These are phyloP conservation scores for Iris macrosiphon DNA, from an alignment of 106 monocot genomes.

Conservation along the genomic window DNA sequence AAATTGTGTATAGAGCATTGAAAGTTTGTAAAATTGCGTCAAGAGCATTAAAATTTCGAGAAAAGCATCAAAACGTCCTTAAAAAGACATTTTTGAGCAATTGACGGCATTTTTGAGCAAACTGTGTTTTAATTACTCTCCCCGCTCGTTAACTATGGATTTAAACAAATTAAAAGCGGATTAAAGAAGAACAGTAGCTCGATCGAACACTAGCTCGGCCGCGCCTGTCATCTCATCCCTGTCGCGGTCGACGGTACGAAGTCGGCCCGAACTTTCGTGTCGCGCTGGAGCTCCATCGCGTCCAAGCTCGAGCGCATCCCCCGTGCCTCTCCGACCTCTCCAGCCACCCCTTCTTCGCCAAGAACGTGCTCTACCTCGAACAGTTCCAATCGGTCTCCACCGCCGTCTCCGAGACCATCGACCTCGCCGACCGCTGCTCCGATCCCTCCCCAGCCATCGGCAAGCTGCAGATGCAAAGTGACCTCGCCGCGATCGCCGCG, in stretches of 20 bases:
- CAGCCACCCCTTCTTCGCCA: slow-evolving; percentile 61
- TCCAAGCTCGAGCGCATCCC: slow-evolving; percentile 55
- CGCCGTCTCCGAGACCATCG: slow-evolving; percentile 30
- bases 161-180: too few relatives aligned
- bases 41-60: too few relatives aligned
- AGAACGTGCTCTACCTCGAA: slow-evolving; percentile 50
- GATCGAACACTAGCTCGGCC: too few relatives aligned
- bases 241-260: slow-evolving; percentile 26
- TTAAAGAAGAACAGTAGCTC: too few relatives aligned
- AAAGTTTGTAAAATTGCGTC: too few relatives aligned
- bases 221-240: too few relatives aligned
- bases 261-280: slow-evolving; percentile 20
- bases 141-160: too few relatives aligned
- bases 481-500: slow-evolving; percentile 36
- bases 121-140: too few relatives aligned
- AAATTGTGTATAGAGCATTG: too few relatives aligned
- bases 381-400: slow-evolving; percentile 34
- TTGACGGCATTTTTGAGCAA: too few relatives aligned
- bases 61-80: too few relatives aligned
- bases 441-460: slow-evolving; percentile 14
- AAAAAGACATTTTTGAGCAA: too few relatives aligned
- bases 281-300: slow-evolving; percentile 41
- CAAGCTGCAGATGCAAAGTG: slow-evolving; percentile 67
- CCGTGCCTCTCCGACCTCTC: slow-evolving; percentile 63
- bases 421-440: slow-evolving; percentile 17